Percentiles rank a stretch among this genome's conserved stretches.
Conservation (phyloP, 305 asterid genomes). For the Fraxinus ornus region DNA sequence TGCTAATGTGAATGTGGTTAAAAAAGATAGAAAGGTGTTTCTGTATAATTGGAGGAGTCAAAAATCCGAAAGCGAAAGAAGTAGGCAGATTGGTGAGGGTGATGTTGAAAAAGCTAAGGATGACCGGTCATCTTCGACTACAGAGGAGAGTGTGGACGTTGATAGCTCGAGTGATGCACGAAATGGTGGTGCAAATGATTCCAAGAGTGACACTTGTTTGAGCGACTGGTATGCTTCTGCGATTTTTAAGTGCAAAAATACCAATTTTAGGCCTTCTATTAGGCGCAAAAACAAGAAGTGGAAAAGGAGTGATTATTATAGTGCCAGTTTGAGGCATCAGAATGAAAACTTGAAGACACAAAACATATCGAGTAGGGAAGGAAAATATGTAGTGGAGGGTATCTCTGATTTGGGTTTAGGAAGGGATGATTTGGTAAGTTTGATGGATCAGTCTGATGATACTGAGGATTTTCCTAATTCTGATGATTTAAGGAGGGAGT, state of each 20-base stretch:
- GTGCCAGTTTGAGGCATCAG: slow-evolving; percentile 39
- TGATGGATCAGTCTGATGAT: slow-evolving; percentile 70
- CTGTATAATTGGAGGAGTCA: slow-evolving; percentile 82
- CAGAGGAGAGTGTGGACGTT: slow-evolving; percentile 46
- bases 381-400: slow-evolving; percentile 41
- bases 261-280: slow-evolving; percentile 52
- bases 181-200: slow-evolving; percentile 61
- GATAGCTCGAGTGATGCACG: slow-evolving; percentile 59
- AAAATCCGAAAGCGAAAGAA: slow-evolving; percentile 79
- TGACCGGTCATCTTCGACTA: slow-evolving; percentile 48
- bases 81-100: slow-evolving; percentile 52
- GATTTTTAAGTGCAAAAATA: slow-evolving; percentile 54
- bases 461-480: slow-evolving; percentile 65
- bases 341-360: slow-evolving; percentile 48
- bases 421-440: slow-evolving; percentile 53
- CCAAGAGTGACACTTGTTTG: slow-evolving; percentile 59
- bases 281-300: slow-evolving; percentile 53
- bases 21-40: slow-evolving; percentile 56
- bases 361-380: slow-evolving; percentile 38
- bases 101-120: slow-evolving; percentile 43
- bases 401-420: slow-evolving; percentile 35
- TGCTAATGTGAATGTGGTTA: slow-evolving; percentile 35
- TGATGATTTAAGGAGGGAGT: slow-evolving; percentile 58
- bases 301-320: slow-evolving; percentile 39
- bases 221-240: slow-evolving; percentile 55